A percentile compares a stretch with the other conserved stretches of the same genome.
Evolutionary conservation across 2,329 filamentous ascomycete genomes (phyloP).

Genomic region (Alternaria gansuensis): DNA sequence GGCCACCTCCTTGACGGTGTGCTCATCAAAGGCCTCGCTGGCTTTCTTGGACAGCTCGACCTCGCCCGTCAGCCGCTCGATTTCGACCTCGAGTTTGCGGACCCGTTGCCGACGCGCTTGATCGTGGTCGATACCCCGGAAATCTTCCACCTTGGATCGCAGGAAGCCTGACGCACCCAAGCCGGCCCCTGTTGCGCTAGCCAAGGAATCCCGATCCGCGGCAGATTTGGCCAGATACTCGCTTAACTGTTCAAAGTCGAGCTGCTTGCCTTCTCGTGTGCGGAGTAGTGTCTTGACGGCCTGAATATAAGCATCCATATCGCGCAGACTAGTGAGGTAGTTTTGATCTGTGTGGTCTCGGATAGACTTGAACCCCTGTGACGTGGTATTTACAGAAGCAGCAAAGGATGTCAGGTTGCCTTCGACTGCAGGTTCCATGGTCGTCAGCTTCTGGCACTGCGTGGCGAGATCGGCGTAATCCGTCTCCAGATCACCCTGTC

Average conservation of each 20-base stretch:
- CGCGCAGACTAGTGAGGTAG: conserved; percentile 88
- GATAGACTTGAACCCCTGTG: conserved; percentile 77
- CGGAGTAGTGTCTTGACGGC: conserved; percentile 88
- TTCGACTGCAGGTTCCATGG: conserved; percentile 87
- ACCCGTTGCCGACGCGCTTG: conserved; percentile 85
- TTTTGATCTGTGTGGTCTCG: conserved; percentile 94
- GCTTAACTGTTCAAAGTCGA: conserved; percentile 94
- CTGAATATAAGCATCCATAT: conserved; percentile 95
- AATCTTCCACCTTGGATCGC: conserved; percentile 93
- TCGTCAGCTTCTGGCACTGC: conserved; percentile 93
- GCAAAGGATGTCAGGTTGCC: conserved; percentile 85
- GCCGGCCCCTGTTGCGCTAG: conserved; percentile 69
- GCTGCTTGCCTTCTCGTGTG: conserved; percentile 94
- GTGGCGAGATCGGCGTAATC: conserved; percentile 90
- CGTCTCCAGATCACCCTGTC: conserved; percentile 84
- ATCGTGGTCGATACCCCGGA: conserved; percentile 95
- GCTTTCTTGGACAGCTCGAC: conserved; percentile 87
- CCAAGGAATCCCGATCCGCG: conserved; percentile 81
- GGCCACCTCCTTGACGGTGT: conserved; percentile 89
- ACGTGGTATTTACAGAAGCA: conserved; percentile 83
- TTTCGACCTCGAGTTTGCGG: conserved; percentile 88
- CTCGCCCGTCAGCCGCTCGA: conserved; percentile 85
- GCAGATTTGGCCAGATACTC: conserved; percentile 95
- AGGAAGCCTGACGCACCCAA: conserved; percentile 86
- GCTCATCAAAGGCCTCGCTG: conserved; percentile 93